phyloP scores from a whole-genome alignment of 176 grass and related monocot genomes.

The Oryza rufipogon region DNA sequence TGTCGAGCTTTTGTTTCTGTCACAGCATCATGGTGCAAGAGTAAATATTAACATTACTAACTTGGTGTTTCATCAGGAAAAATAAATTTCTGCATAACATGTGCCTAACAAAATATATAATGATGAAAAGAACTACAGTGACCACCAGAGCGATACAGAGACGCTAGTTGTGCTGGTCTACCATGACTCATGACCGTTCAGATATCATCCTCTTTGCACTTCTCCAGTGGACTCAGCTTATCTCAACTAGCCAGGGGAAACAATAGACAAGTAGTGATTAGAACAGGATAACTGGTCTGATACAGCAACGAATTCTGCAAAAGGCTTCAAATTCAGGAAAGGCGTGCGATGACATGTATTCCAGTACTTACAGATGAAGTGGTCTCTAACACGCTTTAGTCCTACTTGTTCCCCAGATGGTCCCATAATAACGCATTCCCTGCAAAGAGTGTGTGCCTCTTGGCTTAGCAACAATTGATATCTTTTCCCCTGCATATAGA shows the following conservation, averaged over 20 bases:
- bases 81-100: neutral
- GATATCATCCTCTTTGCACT: constrained; percentile 73
- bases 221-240: constrained; percentile 58
- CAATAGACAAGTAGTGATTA: constrained; percentile 4
- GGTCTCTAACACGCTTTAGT: constrained; percentile 74
- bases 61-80: neutral
- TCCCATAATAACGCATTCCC: constrained; percentile 62
- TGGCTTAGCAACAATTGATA: constrained; percentile 58
- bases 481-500: constrained; percentile 53
- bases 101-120: neutral
- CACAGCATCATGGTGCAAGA: neutral
- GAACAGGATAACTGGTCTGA: neutral
- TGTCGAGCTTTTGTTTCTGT: no score
- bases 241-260: constrained; percentile 58
- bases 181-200: constrained; percentile 54
- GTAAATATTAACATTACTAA: neutral
- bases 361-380: constrained; percentile 82
- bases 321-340: neutral
- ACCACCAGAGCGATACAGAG: no score
- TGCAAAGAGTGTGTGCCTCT: constrained; percentile 76
- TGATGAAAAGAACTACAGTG: no score
- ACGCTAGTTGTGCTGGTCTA: neutral
- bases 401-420: constrained; percentile 39
- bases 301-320: neutral
- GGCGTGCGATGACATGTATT: neutral